Evolutionary conservation across 2,329 filamentous ascomycete species (phyloP), one percentile per base, ranked within the genome.

Genomic region (Fusarium coicis): DNA sequence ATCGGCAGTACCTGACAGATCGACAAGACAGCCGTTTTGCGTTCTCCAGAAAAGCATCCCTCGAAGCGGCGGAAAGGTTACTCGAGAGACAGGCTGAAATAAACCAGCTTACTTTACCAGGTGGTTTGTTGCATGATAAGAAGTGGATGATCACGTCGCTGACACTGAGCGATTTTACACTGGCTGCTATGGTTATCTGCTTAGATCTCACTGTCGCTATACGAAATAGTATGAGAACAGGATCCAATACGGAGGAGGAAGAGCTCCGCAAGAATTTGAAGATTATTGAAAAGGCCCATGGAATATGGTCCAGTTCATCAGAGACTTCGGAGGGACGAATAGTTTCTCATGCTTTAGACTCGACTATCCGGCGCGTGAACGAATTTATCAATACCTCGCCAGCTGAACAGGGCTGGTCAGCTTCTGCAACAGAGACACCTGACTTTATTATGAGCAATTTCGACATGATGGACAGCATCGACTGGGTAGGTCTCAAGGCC

Each of bases 121-220:
- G 85, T 2, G 85, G 86, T 0, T 80, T 82, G 10, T 60, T 89
- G 7, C 79, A 83, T 60, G 79, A 81, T 10, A 81, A 86, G 44
- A 77, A 82, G 26, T 87, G 85, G 82, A 84, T 87, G 75, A 63
- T 87, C 4, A 82, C 80, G 2, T 83, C 83, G 0, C 76, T 89
- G 21, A 81, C 84, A 1, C 79, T 80, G 46, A 83, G 86, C n/a
- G 86, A 88, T 60, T 88, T 86, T 47, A 79, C 88, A 4, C 80
- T 88, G 2, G 87, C 87, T 0, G 83, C 84, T 12, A 87, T 87
- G 83, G 83, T 88, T 19, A 74, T 89, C 7, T 89, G 85, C 61
- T 73, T 87, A 1, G 77, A 81, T 26, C 57, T 81, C 0, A 79
- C 79, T 0, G 58, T 80, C 6, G 65, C 56, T 23, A 72, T 79